Evolutionary conservation across 2,329 filamentous ascomycete species (phyloP).

Genomic region (Moelleriella libera): DNA sequence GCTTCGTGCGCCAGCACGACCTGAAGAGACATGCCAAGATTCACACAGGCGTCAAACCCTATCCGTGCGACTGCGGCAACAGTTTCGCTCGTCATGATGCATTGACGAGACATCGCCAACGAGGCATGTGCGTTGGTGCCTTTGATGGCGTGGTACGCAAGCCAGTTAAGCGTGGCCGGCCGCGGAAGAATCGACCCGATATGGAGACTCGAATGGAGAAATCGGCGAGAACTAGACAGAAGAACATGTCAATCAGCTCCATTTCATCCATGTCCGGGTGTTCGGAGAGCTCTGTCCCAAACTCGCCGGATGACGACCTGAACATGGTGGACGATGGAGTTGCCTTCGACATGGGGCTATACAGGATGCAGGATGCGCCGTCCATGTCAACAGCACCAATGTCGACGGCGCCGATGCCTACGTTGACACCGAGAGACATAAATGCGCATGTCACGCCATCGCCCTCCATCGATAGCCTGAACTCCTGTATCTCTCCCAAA

Average conservation of each 20-base stretch:
- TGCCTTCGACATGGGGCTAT: slow-evolving; percentile 9
- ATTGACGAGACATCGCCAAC: slow-evolving; percentile 82
- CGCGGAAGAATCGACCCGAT: slow-evolving; percentile 46
- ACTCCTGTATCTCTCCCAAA: slow-evolving; percentile 33
- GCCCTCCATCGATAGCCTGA: slow-evolving; percentile 21
- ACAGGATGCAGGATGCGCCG: neutral
- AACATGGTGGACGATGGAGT: slow-evolving; percentile 34
- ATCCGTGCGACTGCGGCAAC: slow-evolving; percentile 87
- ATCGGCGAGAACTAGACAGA: slow-evolving; percentile 40
- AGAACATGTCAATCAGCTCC: slow-evolving; percentile 34
- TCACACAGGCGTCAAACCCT: slow-evolving; percentile 89
- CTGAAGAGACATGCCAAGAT: slow-evolving; percentile 96
- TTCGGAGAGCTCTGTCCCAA: slow-evolving; percentile 40
- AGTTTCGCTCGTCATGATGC: slow-evolving; percentile 93
- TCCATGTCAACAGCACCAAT: slow-evolving; percentile 18
- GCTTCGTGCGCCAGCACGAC: slow-evolving; percentile 94
- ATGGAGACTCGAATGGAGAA: slow-evolving; percentile 42
- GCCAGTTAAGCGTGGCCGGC: slow-evolving; percentile 47
- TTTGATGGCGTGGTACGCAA: slow-evolving; percentile 64
- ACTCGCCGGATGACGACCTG: slow-evolving; percentile 36
- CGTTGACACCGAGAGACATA: slow-evolving; percentile 14
- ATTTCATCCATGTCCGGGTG: slow-evolving; percentile 39
- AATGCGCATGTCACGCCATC: slow-evolving; percentile 22
- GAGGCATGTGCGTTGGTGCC: slow-evolving; percentile 91
- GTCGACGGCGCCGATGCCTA: slow-evolving; percentile 31